These are phyloP conservation scores for Fusarium incarnatum DNA, from an alignment of 2,329 filamentous ascomycete species.

Conservation along the genomic window DNA sequence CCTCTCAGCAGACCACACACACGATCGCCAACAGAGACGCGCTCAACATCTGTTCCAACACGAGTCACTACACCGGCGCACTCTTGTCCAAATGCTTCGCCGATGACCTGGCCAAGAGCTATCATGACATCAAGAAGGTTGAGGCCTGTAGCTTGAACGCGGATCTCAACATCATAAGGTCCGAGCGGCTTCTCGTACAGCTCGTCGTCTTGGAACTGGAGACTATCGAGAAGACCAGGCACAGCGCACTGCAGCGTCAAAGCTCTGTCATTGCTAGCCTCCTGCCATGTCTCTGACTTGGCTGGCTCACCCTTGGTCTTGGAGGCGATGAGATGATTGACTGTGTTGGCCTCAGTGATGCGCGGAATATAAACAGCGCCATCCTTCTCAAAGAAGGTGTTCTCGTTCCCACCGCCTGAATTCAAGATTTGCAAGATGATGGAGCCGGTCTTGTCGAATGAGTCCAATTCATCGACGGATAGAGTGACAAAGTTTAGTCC, in stretches of 20 bases:
- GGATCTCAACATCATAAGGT: conserved; percentile 6
- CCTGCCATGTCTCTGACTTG: neutral
- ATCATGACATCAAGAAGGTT: conserved; percentile 15
- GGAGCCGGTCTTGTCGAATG: neutral
- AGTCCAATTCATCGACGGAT: neutral
- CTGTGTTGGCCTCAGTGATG: conserved; percentile 4
- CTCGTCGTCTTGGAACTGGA: conserved; percentile 10
- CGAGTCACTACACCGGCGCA: conserved; percentile 10
- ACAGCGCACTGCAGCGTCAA: conserved; percentile 3
- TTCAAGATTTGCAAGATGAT: neutral
- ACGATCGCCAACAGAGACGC: neutral
- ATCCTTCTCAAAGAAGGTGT: conserved; percentile 7
- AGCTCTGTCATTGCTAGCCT: neutral
- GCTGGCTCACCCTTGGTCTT: conserved; percentile 2
- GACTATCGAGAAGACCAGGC: conserved; percentile 9
- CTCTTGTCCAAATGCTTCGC: conserved; percentile 4
- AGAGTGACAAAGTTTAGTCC: neutral
- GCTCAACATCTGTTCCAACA: neutral
- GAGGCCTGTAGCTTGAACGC: neutral
- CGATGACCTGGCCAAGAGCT: conserved; percentile 6
- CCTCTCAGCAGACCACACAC: neutral
- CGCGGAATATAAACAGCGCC: conserved; percentile 6
- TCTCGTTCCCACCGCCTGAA: neutral
- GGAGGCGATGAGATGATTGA: conserved; percentile 5
- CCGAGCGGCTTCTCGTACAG: conserved; percentile 11